Percentiles rank a stretch among this genome's conserved stretches.
Conservation (phyloP, 164 flowering plant species). For the Tetrastigma voinierianum region DNA sequence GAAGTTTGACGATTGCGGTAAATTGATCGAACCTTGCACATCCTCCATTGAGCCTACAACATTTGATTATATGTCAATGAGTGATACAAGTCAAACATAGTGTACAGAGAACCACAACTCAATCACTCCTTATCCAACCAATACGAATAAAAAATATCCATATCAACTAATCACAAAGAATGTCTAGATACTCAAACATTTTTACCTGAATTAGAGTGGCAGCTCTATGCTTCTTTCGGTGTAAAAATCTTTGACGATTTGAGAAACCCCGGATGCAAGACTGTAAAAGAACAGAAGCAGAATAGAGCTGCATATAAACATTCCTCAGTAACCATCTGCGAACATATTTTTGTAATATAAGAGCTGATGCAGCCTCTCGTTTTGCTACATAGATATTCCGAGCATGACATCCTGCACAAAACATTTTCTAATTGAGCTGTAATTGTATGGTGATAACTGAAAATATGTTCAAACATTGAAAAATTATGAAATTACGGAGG, state of each 20-base stretch:
- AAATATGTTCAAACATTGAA: background rate
- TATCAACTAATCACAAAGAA: background rate
- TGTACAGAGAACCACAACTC: no score
- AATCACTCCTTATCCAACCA: no score
- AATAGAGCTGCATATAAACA: slow-evolving; percentile 50
- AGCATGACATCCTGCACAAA: slow-evolving; percentile 65
- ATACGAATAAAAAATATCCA: no score
- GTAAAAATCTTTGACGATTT: slow-evolving; percentile 50
- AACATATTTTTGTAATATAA: slow-evolving; percentile 59
- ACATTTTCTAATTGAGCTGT: no score
- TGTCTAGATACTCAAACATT: slow-evolving; percentile 1
- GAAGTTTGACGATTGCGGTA: slow-evolving; percentile 46
- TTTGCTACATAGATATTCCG: slow-evolving; percentile 46
- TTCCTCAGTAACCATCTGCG: slow-evolving; percentile 54
- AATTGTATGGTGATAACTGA: background rate
- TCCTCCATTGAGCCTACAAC: slow-evolving; percentile 77
- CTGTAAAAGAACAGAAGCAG: slow-evolving; percentile 60
- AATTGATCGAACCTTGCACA: slow-evolving; percentile 51
- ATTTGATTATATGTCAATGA: background rate
- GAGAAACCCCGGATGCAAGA: slow-evolving; percentile 66
- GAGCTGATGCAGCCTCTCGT: slow-evolving; percentile 62
- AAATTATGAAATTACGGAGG: no score
- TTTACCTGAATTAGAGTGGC: slow-evolving; percentile 83
- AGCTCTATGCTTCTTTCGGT: slow-evolving; percentile 62
- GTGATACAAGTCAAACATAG: background rate